A percentile compares a stretch with the other conserved stretches of the same genome.
Conservation (phyloP, 805 yeast species). For the Pichia gijzeniarum region DNA sequence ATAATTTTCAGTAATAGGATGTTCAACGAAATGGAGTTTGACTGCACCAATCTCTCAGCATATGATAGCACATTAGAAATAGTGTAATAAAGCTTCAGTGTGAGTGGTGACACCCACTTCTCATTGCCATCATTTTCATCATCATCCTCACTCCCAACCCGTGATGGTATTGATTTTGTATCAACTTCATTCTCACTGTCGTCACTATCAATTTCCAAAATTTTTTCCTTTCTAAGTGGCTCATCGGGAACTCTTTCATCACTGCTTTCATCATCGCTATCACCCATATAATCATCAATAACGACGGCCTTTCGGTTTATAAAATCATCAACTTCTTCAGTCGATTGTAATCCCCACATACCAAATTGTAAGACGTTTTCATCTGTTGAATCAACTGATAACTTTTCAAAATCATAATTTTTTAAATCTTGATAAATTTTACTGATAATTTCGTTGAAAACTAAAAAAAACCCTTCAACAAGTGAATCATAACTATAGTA, state of each 20-base stretch:
- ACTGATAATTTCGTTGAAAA: slow-evolving; percentile 54
- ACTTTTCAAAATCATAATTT: slow-evolving; percentile 22
- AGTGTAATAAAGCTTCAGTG: slow-evolving; percentile 50
- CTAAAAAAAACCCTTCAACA: slow-evolving; percentile 65
- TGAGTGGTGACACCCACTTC: slow-evolving; percentile 65
- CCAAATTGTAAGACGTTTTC: slow-evolving; percentile 29
- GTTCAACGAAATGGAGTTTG: slow-evolving; percentile 40
- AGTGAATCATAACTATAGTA: slow-evolving; percentile 77
- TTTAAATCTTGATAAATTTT: slow-evolving; percentile 39
- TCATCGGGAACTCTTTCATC: slow-evolving; percentile 13
- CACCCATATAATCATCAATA: slow-evolving; percentile 18
- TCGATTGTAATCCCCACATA: slow-evolving; percentile 56
- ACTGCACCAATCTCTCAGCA: slow-evolving; percentile 61
- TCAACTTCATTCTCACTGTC: slow-evolving; percentile 35
- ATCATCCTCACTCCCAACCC: slow-evolving; percentile 11
- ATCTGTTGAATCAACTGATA: slow-evolving; percentile 15
- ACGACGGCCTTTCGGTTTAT: slow-evolving; percentile 33
- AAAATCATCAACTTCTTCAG: slow-evolving; percentile 39
- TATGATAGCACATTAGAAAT: slow-evolving; percentile 59
- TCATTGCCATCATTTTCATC: slow-evolving; percentile 20
- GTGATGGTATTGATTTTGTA: slow-evolving; percentile 25
- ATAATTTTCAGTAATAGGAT: slow-evolving; percentile 50
- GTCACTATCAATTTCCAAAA: slow-evolving; percentile 28
- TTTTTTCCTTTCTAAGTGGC: slow-evolving; percentile 17
- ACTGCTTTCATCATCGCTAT: slow-evolving; percentile 16